A percentile compares a stretch with the other conserved stretches of the same genome.
These are phyloP conservation scores for Lepidium didymum DNA, from an alignment of 345 rosid genomes.

Conservation along the genomic window DNA sequence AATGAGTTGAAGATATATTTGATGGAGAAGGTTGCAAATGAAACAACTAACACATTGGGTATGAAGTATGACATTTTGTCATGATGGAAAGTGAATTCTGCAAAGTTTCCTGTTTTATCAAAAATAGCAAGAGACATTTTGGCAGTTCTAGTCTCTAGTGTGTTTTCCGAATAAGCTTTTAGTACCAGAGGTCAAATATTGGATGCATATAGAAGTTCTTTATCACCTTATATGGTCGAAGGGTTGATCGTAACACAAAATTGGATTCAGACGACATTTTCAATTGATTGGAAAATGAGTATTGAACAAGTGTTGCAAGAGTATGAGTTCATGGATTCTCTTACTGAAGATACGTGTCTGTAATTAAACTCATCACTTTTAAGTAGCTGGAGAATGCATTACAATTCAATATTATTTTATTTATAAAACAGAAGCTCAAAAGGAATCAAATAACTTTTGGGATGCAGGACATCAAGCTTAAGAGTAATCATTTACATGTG, in stretches of 20 bases:
- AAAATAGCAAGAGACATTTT: not conserved
- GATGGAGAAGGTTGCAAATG: not conserved
- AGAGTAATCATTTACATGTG: no score
- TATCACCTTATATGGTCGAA: not conserved
- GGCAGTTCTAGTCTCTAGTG: not conserved
- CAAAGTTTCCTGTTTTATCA: not conserved
- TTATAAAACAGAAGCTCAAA: no score
- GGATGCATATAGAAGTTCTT: not conserved
- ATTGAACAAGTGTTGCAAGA: no score
- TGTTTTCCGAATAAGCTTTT: not conserved
- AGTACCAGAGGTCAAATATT: not conserved
- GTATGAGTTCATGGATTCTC: no score
- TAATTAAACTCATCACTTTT: no score
- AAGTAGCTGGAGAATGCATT: no score
- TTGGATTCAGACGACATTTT: not conserved
- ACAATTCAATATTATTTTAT: no score
- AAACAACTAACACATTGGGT: not conserved
- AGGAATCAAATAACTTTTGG: no score
- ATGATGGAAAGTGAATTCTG: not conserved
- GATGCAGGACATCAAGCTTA: no score
- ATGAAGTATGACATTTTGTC: not conserved
- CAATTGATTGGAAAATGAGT: no score
- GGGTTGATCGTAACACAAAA: not conserved
- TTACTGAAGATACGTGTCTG: no score
- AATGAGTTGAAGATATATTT: not conserved